Percentiles rank a stretch among this genome's conserved stretches.
Evolutionary conservation across 1,139 yeast genomes (phyloP).

Genomic region (Taiozyma sp.): DNA sequence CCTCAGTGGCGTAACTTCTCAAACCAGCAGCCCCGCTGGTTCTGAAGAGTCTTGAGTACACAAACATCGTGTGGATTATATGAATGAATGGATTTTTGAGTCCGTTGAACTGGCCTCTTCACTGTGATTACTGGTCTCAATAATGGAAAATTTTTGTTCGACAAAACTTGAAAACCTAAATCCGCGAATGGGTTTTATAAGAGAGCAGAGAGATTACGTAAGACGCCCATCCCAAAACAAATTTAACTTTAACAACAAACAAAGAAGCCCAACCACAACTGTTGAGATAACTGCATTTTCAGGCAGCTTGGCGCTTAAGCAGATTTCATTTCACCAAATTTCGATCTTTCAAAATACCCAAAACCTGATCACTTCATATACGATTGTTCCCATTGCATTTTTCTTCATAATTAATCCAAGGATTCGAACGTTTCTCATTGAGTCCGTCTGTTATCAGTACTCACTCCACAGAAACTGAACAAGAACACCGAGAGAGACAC

Average conservation of each 20-base stretch:
- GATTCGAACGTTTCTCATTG: not conserved
- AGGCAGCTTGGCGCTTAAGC: not conserved
- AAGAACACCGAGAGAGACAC: not conserved
- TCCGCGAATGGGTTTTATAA: not conserved
- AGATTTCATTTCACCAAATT: not conserved
- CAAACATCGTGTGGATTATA: not conserved
- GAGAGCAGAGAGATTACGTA: not conserved
- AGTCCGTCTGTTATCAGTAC: not conserved
- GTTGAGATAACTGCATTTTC: not conserved
- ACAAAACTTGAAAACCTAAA: not conserved
- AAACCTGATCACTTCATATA: no score
- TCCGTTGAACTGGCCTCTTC: not conserved
- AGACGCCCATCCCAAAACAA: not conserved
- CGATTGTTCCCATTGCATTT: not conserved
- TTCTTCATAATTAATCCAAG: not conserved
- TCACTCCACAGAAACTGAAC: not conserved
- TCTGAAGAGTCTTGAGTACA: slow-evolving; percentile 1
- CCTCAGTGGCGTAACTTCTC: slow-evolving; percentile 15
- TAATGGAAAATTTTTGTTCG: not conserved
- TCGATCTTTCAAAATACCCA: no score
- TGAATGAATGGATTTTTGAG: not conserved
- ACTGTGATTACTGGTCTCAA: not conserved
- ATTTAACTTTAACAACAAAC: not conserved
- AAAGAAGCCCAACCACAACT: not conserved
- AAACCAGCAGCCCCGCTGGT: slow-evolving; percentile 2